Evolutionary conservation across 2,329 filamentous ascomycete species (phyloP), one percentile per base, ranked within the genome.

Genomic region (Lasiodiplodia sp.): DNA sequence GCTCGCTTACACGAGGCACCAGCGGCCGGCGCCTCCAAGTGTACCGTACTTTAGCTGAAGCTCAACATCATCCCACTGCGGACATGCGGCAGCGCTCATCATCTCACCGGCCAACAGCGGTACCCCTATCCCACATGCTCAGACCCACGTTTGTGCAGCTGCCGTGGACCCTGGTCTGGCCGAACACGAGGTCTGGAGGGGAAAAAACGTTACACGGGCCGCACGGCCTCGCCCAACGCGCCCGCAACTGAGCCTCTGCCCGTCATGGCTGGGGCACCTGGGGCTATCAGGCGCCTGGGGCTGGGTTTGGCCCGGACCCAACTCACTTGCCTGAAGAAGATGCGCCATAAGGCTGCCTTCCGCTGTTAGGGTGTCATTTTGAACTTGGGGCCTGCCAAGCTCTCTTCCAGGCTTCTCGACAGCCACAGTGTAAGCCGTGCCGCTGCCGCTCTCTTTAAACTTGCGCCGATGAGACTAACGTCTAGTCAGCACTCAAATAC

Each of bases 61-160:
- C 44, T 64, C 44, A 64, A 52, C 60, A 51, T 64, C 60, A 52
- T 51, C 44, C 60, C 44, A 64, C 47, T 47, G 60, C 57, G 40
- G 58, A 49, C 57, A 47, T 62, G 57, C 57, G 44, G 38, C 25
- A 34, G 60, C 60, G 47, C 60, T 4, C 60, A 52, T 34, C 47
- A 52, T 34, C 47, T 37, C n/a, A 64, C 60, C 60, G 23, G 31
- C 60, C 60, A 21, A 40, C 60, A 38, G 38, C 28, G 44, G 60
- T 52, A 28, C 28, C 38, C 12, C 38, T 60, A 28, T 60, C 57
- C 38, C 23, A 28, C n/a, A 28, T 21, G 57, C 34, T n/a, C 44
- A 63, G 44, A 25, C 23, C 40, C 8, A 28, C 58, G 51, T 38
- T 31, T 21, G 23, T 14, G 23, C 44, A 31, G 44, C 14, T 63